These are phyloP conservation scores for Stagonosporopsis vannaccii DNA, from an alignment of 2,329 filamentous ascomycete genomes.

Conservation along the genomic window DNA sequence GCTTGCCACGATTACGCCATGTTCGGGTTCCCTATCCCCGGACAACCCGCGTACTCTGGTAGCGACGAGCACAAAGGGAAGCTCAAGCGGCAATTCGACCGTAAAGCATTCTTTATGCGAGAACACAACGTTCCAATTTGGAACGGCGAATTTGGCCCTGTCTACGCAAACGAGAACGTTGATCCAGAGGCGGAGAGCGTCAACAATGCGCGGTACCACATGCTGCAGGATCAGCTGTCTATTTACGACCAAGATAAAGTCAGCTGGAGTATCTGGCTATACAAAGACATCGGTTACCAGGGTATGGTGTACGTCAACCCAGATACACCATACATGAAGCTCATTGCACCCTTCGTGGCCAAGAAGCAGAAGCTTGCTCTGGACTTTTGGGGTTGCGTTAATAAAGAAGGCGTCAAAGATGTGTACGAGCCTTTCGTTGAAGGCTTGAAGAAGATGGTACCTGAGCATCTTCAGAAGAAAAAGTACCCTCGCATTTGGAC, in stretches of 20 bases:
- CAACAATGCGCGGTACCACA: conserved; percentile 12
- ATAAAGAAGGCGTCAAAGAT: conserved; percentile 19
- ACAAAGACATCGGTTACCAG: conserved; percentile 27
- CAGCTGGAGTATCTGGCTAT: conserved; percentile 25
- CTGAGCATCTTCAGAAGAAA: background rate
- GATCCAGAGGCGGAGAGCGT: conserved; percentile 13
- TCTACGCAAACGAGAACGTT: conserved; percentile 16
- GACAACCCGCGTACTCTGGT: conserved; percentile 48
- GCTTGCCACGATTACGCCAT: conserved; percentile 54
- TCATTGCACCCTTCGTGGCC: conserved; percentile 20
- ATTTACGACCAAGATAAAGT: conserved; percentile 21
- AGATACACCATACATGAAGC: conserved; percentile 17
- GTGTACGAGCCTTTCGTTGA: conserved; percentile 20
- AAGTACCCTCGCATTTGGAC: conserved; percentile 1
- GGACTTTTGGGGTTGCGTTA: conserved; percentile 21
- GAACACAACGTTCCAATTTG: conserved; percentile 20
- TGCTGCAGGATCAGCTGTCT: conserved; percentile 19
- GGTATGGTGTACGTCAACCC: conserved; percentile 24
- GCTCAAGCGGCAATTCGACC: conserved; percentile 34
- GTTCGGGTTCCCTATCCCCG: conserved; percentile 54
- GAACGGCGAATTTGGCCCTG: conserved; percentile 27
- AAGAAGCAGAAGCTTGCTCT: conserved; percentile 21
- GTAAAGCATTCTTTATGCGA: conserved; percentile 24
- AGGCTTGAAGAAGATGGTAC: conserved; percentile 2
- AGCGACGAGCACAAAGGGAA: conserved; percentile 51